Percentiles rank a stretch among this genome's conserved stretches.
These are phyloP conservation scores for Amanita molliuscula DNA, from an alignment of 768 basidiomycete species.

Conservation along the genomic window DNA sequence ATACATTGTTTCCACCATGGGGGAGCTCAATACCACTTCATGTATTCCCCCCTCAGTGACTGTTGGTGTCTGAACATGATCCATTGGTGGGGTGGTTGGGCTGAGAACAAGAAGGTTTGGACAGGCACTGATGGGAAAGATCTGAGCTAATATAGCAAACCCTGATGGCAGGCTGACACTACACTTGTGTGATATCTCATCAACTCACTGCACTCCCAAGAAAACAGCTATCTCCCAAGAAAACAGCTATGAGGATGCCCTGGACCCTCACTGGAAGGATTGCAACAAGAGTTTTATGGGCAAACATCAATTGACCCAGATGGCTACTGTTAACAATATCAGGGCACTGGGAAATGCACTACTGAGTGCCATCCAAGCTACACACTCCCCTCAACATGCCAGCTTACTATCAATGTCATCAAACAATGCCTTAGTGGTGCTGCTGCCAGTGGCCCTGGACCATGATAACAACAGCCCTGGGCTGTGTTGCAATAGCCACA, in stretches of 20 bases:
- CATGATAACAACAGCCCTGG: too few species aligned
- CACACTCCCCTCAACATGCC: neutral
- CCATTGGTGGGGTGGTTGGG: constrained; percentile 36
- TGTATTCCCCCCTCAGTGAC: constrained; percentile 23
- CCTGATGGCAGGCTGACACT: constrained; percentile 18
- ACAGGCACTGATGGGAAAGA: constrained; percentile 7
- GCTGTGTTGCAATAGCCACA: too few species aligned
- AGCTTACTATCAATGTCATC: too few species aligned
- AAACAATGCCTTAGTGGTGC: too few species aligned
- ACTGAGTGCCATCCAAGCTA: neutral
- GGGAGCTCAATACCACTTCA: constrained; percentile 15
- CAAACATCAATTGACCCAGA: constrained; percentile 11
- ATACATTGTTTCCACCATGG: constrained; percentile 23
- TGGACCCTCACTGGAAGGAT: constrained; percentile 14
- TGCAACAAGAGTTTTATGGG: constrained; percentile 17
- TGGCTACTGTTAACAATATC: constrained; percentile 12
- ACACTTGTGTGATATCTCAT: constrained; percentile 25
- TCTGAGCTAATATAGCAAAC: constrained; percentile 23
- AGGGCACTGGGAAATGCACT: neutral
- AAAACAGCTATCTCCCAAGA: too few species aligned
- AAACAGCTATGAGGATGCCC: constrained; percentile 17
- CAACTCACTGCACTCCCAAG: constrained; percentile 20
- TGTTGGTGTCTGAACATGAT: constrained; percentile 24
- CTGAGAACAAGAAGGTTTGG: constrained; percentile 24
- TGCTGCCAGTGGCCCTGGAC: too few species aligned